Base-by-base conservation (phyloP, 2,329 filamentous ascomycete genomes). In the Epichloe coenophiala region DNA sequence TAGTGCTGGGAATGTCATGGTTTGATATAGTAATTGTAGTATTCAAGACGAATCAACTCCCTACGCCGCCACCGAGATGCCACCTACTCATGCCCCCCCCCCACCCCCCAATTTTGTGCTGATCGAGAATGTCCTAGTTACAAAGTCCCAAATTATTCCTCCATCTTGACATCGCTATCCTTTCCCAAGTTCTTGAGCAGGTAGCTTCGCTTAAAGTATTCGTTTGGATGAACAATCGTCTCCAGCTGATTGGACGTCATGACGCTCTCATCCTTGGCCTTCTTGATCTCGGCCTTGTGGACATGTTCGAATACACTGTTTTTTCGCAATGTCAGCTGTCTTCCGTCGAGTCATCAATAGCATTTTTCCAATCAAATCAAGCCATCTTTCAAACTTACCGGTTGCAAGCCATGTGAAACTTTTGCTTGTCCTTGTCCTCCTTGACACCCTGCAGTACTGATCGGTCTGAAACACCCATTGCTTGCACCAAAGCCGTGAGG, bases 171-270 rank as follows among this genome's bases (percentile, higher is more conserved):
- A 53, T 81, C 77, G 17, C 71, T 68, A 53, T 70, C 69, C 21
- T 69, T 80, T 47, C 68, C 82, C 27, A 94, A 66, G 63, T 93
- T 87, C 72, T 89, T 95, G 54, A 98, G 71, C 58, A 94, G 61
- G 66, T 88, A 97, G 64, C 89, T 95, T 51, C 91, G 78, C 75
- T 95, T 96, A 68, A 97, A 98, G 68, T 96, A 98, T 57, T 91
- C 90, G 65, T 98, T 98, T 11, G 93, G 93, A 68, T 98, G 93
- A 21, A 95, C 83, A 63, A 98, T 95, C 0, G 91, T 97, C 68
- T 97, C 91, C 41, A 95, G 74, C 64, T 95, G 87, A 15, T 81
- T 80, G 6, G 83, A 71, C 12, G 75, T 81, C 81, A 84, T 84
- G 48, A 82, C 73, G 5, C 80, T 76, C 47, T 88, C 82, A 41